Evolutionary conservation across 208 protist species (phyloP).

Genomic region (Balamuthia mandrillaris): DNA sequence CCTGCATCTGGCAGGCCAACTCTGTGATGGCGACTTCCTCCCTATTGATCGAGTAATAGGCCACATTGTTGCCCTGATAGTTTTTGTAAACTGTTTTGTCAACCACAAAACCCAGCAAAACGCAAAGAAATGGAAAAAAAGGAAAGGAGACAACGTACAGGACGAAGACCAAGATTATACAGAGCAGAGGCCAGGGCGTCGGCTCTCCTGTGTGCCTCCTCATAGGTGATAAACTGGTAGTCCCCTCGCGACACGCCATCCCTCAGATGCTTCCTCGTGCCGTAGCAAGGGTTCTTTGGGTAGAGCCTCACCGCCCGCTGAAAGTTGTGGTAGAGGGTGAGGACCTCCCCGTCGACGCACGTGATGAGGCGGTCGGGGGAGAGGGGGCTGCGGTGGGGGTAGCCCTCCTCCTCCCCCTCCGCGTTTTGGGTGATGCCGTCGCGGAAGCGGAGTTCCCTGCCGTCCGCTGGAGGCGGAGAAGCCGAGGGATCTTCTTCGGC

Average conservation of each 20-base stretch:
- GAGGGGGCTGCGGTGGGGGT: background rate
- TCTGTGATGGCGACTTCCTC: conserved; percentile 58
- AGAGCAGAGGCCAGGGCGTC: conserved; percentile 16
- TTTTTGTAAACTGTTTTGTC: too few relatives aligned
- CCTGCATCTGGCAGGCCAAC: conserved; percentile 37
- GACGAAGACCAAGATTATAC: background rate
- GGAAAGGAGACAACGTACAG: too few relatives aligned
- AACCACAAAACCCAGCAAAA: too few relatives aligned
- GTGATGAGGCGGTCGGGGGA: background rate
- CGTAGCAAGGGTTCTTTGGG: background rate
- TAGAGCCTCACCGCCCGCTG: background rate
- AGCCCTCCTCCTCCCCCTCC: too few relatives aligned
- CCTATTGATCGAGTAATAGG: conserved; percentile 61
- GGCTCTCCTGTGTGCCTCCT: background rate
- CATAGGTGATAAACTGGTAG: conserved; percentile 10
- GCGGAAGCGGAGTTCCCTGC: too few relatives aligned
- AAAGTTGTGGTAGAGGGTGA: conserved; percentile 20
- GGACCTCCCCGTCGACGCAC: background rate
- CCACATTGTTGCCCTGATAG: conserved; percentile 30
- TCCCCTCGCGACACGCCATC: background rate
- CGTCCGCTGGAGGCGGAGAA: too few relatives aligned
- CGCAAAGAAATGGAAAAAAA: too few relatives aligned
- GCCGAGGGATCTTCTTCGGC: too few relatives aligned
- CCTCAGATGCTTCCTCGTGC: background rate
- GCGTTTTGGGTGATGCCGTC: too few relatives aligned